A percentile compares a stretch with the other conserved stretches of the same genome.
Conservation (phyloP, 2,329 filamentous ascomycete species). For the Phyllachora maydis region DNA sequence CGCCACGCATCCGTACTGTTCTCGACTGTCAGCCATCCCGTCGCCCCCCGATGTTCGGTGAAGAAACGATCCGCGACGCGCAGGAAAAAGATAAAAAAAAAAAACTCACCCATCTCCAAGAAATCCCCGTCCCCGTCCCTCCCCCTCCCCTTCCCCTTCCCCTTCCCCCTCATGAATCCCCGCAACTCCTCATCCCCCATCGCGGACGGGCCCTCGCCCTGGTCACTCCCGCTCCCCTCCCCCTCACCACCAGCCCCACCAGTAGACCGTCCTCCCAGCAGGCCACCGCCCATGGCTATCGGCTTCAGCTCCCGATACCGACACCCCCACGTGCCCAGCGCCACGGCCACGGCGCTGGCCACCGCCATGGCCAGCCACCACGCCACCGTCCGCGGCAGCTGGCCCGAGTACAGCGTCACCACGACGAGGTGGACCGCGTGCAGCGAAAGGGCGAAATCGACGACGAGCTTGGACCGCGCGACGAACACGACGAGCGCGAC, state of each 20-base stretch:
- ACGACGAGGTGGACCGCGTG: conserved; percentile 13
- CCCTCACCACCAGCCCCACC: conserved; percentile 6
- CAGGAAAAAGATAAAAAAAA: too few relatives aligned
- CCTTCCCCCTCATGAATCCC: conserved; percentile 27
- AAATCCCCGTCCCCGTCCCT: conserved; percentile 34
- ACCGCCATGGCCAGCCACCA: conserved; percentile 56
- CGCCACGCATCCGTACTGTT: too few relatives aligned
- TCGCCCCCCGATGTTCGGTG: too few relatives aligned
- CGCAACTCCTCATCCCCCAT: conserved; percentile 20
- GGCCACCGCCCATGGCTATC: conserved; percentile 75
- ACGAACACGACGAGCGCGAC: conserved; percentile 70
- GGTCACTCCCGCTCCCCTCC: conserved; percentile 4
- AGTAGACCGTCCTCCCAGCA: too few relatives aligned
- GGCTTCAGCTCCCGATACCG: conserved; percentile 76
- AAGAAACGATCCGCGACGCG: too few relatives aligned
- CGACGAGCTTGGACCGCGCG: conserved; percentile 78
- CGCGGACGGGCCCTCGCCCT: conserved; percentile 6
- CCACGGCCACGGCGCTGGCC: conserved; percentile 24
- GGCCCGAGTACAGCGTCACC: conserved; percentile 54
- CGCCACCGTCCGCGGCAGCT: conserved; percentile 54
- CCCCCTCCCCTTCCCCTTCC: conserved; percentile 27
- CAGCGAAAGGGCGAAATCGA: conserved; percentile 82
- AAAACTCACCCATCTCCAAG: too few relatives aligned
- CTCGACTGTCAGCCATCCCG: too few relatives aligned
- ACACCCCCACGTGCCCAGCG: conserved; percentile 73